Evolutionary conservation across 805 yeast genomes (phyloP), one percentile per base, ranked within the genome.

Genomic region (Kockiozyma suomiensis): DNA sequence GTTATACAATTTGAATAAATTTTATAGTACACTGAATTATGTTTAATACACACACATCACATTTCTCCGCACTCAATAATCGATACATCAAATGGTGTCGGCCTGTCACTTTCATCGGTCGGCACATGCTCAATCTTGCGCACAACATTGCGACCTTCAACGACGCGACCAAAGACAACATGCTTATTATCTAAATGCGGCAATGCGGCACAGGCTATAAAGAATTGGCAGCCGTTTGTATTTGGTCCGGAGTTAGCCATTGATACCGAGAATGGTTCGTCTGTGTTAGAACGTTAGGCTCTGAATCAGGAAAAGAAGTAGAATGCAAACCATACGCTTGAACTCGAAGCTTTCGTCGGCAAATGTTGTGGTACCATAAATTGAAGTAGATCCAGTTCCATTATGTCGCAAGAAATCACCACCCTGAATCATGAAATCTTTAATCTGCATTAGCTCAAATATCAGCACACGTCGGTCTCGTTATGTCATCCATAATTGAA

Each of bases 171-270:
- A 68, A 81, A 80, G 0, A 81, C 83, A 10, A 79, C 82, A 61
- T 81, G 82, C 62, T 76, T 78, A 0, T 78, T 78, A 64, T 81
- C 80, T 50, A 81, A 68, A 62, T 76, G 77, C 26, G 74, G 73
- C 50, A 72, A 67, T 2, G 70, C 70, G 0, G 65, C 70, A 33
- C 72, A 64, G 46, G 76, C 75, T 50, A 82, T 81, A 73, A 82
- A 82, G 68, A 82, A 82, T 72, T 82, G 86, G 37, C 85, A 80
- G 4, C 86, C 86, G 68, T 82, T 82, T 65, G 85, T 81, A 75
- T 82, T 78, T 67, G 84, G 82, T 56, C 86, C 86, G 30, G 84
- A 80, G 67, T 82, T 82, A 62, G 85, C 85, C 86, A 82, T 82
- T 26, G 84, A 80, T 62, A 82, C 79, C 71, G 74, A 78, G 78